phyloP scores from a whole-genome alignment of 306 rosid species.

The Carpinus viminea region DNA sequence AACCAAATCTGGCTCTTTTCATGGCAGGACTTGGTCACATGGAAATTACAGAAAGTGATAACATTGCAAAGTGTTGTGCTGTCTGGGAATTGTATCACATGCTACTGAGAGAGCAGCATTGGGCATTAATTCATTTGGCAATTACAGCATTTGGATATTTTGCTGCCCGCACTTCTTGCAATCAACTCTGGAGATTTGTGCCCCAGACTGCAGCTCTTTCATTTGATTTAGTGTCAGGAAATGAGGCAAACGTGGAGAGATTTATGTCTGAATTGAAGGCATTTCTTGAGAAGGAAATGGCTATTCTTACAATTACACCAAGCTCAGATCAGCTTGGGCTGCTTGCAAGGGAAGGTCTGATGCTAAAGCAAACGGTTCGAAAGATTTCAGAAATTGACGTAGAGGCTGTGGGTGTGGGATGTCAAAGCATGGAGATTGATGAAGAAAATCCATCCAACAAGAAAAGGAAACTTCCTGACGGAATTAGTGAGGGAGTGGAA shows the following conservation, averaged over 20 bases:
- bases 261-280: constrained; percentile 62
- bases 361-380: constrained; percentile 55
- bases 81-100: constrained; percentile 67
- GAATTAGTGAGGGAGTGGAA: constrained; percentile 73
- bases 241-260: constrained; percentile 48
- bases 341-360: constrained; percentile 64
- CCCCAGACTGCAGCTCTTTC: constrained; percentile 84
- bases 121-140: constrained; percentile 82
- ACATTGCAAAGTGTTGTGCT: constrained; percentile 55
- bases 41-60: constrained; percentile 57
- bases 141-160: constrained; percentile 73
- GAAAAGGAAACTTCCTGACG: constrained; percentile 78
- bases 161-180: constrained; percentile 59
- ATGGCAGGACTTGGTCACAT: constrained; percentile 63
- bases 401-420: constrained; percentile 26
- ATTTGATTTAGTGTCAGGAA: constrained; percentile 59
- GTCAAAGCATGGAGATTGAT: constrained; percentile 53
- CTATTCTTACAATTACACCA: constrained; percentile 52
- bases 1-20: constrained; percentile 79
- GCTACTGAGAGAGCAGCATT: constrained; percentile 75
- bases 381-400: constrained; percentile 41
- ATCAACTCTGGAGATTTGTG: constrained; percentile 78
- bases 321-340: constrained; percentile 64
- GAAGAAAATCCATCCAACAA: constrained; percentile 43
- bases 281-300: constrained; percentile 70